phyloP scores from a whole-genome alignment of 331 rosid genomes.

The Acacia pycnantha region DNA sequence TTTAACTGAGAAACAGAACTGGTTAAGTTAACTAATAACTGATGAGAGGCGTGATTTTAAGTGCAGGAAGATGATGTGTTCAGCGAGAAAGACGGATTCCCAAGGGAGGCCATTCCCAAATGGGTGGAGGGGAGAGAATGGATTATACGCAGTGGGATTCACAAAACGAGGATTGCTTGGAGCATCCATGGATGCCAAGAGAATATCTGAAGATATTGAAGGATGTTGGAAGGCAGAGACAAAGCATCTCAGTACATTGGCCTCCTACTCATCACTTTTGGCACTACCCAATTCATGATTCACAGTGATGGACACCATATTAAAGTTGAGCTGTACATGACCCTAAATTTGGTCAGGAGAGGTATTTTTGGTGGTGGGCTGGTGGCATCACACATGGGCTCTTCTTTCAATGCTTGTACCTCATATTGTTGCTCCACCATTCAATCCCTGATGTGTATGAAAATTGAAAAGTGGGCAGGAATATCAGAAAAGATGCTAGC shows the following conservation, averaged over 20 bases:
- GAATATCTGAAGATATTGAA: slow-evolving; percentile 77
- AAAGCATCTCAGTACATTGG: slow-evolving; percentile 37
- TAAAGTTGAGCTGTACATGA: neutral
- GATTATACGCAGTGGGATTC: slow-evolving; percentile 90
- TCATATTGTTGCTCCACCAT: slow-evolving; percentile 35
- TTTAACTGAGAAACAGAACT: neutral
- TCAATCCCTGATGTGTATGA: slow-evolving; percentile 18
- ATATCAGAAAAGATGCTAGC: slow-evolving; percentile 1
- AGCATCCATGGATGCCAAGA: slow-evolving; percentile 80
- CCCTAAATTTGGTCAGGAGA: slow-evolving; percentile 13
- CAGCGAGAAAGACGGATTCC: slow-evolving; percentile 77
- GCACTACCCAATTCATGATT: slow-evolving; percentile 38
- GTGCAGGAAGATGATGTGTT: slow-evolving; percentile 84
- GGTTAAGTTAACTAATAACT: neutral
- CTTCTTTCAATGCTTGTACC: slow-evolving; percentile 20
- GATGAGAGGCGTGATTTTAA: neutral
- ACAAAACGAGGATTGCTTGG: slow-evolving; percentile 89
- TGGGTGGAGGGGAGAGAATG: slow-evolving; percentile 93
- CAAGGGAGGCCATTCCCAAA: slow-evolving; percentile 72
- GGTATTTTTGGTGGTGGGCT: neutral
- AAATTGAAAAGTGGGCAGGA: slow-evolving; percentile 5
- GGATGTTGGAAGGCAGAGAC: slow-evolving; percentile 63
- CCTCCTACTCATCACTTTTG: slow-evolving; percentile 40
- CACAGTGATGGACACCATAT: slow-evolving; percentile 2
- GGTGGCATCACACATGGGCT: slow-evolving; percentile 14